Conservation (phyloP, 176 grass and related monocot species). For the barley (Hordeum vulgare) region MorexV3_pseudomolecules_assembly NC_058523.1:88238327-88238826, state of each 20-base stretch:
- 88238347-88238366: conserved; percentile 95
- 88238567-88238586: conserved; percentile 16
- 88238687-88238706: background rate
- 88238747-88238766: background rate
- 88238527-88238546: background rate
- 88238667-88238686: conserved; percentile 5
- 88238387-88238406: conserved; percentile 95
- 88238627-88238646: background rate
- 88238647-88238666: conserved; percentile 5
- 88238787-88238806: conserved; percentile 23
- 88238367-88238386: conserved; percentile 93
- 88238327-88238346: conserved; percentile 85
- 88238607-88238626: conserved; percentile 3
- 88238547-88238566: background rate
- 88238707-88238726: background rate
- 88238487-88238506: conserved; percentile 1
- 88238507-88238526: conserved; percentile 16
- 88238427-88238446: background rate
- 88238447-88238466: background rate
- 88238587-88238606: conserved; percentile 2
- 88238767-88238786: conserved; percentile 12
- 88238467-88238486: background rate
- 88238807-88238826: conserved; percentile 40
- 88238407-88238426: conserved; percentile 22
- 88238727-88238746: background rate